Evolutionary conservation across 306 rosid genomes (phyloP).

Genomic region (Arachis stenosperma): DNA sequence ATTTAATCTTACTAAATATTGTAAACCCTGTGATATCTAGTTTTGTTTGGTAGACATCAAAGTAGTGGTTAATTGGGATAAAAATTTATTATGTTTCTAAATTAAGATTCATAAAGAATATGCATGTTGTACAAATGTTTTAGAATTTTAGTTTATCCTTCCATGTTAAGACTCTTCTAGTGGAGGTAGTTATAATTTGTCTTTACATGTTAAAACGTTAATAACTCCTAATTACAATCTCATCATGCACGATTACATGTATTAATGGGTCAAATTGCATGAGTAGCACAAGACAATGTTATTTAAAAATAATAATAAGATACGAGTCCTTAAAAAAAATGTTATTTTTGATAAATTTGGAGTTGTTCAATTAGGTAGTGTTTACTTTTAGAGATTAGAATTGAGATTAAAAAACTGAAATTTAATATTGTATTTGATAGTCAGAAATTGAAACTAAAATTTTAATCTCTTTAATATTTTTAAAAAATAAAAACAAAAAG

Average conservation of each 20-base stretch:
- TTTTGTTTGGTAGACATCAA: conserved; percentile 7
- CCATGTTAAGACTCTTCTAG: neutral
- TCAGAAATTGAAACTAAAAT: no score
- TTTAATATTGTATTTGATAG: no score
- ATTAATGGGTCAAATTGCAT: neutral
- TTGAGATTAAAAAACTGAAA: no score
- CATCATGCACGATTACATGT: neutral
- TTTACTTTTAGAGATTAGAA: no score
- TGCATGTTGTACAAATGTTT: neutral
- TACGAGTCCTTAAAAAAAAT: neutral
- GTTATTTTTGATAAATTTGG: neutral
- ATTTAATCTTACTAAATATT: neutral
- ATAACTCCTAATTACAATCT: neutral
- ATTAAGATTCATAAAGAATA: conserved; percentile 1
- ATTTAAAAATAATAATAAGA: no score
- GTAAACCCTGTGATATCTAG: neutral
- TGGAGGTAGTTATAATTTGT: conserved; percentile 1
- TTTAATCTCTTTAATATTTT: no score
- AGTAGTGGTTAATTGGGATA: neutral
- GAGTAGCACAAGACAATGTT: neutral
- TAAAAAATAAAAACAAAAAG: no score
- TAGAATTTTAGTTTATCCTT: conserved; percentile 12
- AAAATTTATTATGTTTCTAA: neutral
- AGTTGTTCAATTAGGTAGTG: neutral
- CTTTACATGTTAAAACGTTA: conserved; percentile 4